Percentiles rank a stretch among this genome's conserved stretches.
These are phyloP conservation scores for Paramecium primaurelia DNA, from an alignment of 73 alveolate species.

Conservation along the genomic window DNA sequence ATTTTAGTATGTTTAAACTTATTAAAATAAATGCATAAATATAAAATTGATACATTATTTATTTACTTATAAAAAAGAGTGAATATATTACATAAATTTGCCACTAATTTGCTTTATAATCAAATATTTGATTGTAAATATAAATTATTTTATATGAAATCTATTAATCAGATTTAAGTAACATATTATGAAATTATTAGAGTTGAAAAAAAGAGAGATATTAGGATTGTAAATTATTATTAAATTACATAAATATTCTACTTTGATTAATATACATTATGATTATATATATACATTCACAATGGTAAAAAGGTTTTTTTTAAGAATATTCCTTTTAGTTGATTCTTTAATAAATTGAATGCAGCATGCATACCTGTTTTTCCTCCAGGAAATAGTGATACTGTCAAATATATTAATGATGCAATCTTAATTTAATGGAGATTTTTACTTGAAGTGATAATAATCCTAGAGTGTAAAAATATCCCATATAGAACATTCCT, in stretches of 20 bases:
- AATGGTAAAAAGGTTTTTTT: not conserved
- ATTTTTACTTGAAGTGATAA: not conserved
- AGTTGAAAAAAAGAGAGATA: too few species aligned
- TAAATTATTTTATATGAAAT: too few species aligned
- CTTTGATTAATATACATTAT: not conserved
- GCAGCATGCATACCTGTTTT: slow-evolving; percentile 29
- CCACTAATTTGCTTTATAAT: too few species aligned
- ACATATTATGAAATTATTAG: too few species aligned
- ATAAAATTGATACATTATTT: not conserved
- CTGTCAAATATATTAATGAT: not conserved
- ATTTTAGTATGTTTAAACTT: not conserved
- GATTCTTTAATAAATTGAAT: not conserved
- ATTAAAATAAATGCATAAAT: not conserved
- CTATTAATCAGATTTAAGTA: too few species aligned
- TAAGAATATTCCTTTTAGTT: not conserved
- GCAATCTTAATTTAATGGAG: not conserved
- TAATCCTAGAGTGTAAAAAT: not conserved
- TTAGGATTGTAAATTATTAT: not conserved
- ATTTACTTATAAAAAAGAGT: not conserved
- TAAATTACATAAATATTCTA: not conserved
- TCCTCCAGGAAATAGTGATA: slow-evolving; percentile 34
- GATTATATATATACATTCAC: not conserved
- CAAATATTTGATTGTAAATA: too few species aligned
- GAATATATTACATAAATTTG: not conserved
- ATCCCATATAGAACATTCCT: slow-evolving; percentile 34